Base-by-base conservation (phyloP, 148 eudicot species). In the Amaranthus palmeri region DNA sequence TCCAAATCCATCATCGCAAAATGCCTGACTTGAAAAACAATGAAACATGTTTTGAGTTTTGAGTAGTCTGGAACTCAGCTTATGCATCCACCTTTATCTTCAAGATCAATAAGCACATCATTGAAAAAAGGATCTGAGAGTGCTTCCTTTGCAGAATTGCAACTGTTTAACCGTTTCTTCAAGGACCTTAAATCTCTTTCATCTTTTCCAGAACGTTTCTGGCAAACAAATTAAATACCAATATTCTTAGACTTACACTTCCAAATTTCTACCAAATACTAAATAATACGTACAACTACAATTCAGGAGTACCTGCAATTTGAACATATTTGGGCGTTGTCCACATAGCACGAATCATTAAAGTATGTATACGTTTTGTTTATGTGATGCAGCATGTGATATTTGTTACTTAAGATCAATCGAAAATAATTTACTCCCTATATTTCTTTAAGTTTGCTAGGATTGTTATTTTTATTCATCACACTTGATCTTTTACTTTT, bases 171-270 rank as follows among this genome's bases (percentile, higher is more conserved):
- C 13, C 96, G 92, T 84, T 89, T 93, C 80, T 89, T 93, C 68
- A 93, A 75, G 40, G 91, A 86, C 47, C 96, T 85, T 66, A 93
- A 51, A 18, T 86, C 97, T 71, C 97, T 86, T 64, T 89, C 93
- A 44, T 93, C 91, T 73, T 84, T 93, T 43, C 83, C 85, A 43
- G 83, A 81, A 50, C 91, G 86, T 72, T 89, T 89, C 97, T 91
- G 85, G 66, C 71, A 74, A 25, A 15, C 36, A 61, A 13, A 5
- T 4, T 1, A 57, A 18, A 57, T 66, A 62, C 25, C 12, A n/a
- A 54, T 15, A 15, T 54, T 57, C n/a, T 25, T 25, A 36, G 12
- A 13, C 4, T 56, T 40, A 11, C 40, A 42, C 7, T 49, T 18
- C 44, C 4, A 61, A 44, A 6, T 12, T 60, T 56, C 25, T 36